phyloP scores from a whole-genome alignment of 768 basidiomycete genomes.

The Russula virescens region DNA sequence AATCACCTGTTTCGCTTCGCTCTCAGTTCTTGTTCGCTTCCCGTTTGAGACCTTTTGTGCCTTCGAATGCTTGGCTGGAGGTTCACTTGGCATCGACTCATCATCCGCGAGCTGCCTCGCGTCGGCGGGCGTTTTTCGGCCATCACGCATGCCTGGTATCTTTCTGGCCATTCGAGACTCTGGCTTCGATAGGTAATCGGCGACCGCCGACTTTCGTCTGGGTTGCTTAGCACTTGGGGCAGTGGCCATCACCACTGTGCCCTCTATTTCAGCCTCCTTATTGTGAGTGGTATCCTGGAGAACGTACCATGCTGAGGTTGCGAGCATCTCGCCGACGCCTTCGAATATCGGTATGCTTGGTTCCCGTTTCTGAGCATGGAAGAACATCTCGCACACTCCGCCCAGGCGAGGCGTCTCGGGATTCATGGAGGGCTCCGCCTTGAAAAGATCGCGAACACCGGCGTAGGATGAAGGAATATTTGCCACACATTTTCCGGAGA shows the following conservation, averaged over 20 bases:
- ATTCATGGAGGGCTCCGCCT: constrained; percentile 7
- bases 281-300: constrained; percentile 7
- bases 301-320: constrained; percentile 29
- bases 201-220: constrained; percentile 10
- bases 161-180: background rate
- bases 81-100: constrained; percentile 10
- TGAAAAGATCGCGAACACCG: constrained; percentile 34
- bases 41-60: constrained; percentile 14
- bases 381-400: constrained; percentile 33
- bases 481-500: constrained; percentile 22
- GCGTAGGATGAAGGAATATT: constrained; percentile 27
- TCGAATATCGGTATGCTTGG: constrained; percentile 28
- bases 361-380: constrained; percentile 20
- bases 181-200: background rate
- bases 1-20: constrained; percentile 24
- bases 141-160: background rate
- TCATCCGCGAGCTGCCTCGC: constrained; percentile 20
- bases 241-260: constrained; percentile 8
- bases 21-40: constrained; percentile 24
- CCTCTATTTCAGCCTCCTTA: constrained; percentile 12
- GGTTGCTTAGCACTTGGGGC: background rate
- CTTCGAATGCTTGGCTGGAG: constrained; percentile 4
- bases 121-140: constrained; percentile 12
- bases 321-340: constrained; percentile 31
- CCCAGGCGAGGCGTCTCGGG: constrained; percentile 33